Percentiles rank a stretch among this genome's conserved stretches.
Evolutionary conservation across 192 early-diverging fungal genomes (phyloP).

Genomic region (Coemansia sp.): DNA sequence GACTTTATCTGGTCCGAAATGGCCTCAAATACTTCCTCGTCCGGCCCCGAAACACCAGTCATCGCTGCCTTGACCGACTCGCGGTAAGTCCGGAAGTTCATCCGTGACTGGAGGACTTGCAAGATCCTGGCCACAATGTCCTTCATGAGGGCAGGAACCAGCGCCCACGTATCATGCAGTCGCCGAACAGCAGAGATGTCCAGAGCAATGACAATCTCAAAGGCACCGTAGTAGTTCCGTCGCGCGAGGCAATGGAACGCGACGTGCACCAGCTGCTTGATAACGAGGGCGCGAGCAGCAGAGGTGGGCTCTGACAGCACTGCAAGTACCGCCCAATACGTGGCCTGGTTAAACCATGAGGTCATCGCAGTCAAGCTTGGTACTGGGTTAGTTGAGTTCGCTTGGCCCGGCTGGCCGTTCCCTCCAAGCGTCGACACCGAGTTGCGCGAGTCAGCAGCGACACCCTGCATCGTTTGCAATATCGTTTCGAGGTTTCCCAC

Average conservation of each 20-base stretch:
- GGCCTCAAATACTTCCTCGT: slow-evolving; percentile 47
- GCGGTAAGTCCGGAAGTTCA: slow-evolving; percentile 54
- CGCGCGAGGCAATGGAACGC: slow-evolving; percentile 56
- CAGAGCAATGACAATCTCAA: slow-evolving; percentile 56
- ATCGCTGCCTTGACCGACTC: slow-evolving; percentile 54
- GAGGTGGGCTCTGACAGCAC: slow-evolving; percentile 48
- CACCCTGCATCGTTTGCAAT: slow-evolving; percentile 50
- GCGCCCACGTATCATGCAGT: slow-evolving; percentile 52
- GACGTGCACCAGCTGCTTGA: slow-evolving; percentile 53
- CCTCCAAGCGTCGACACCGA: slow-evolving; percentile 19
- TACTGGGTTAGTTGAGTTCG: slow-evolving; percentile 31
- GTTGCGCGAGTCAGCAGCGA: slow-evolving; percentile 25
- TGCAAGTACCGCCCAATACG: slow-evolving; percentile 53
- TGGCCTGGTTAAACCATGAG: slow-evolving; percentile 57
- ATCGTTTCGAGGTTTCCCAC: slow-evolving; percentile 52
- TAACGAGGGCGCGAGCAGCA: slow-evolving; percentile 41
- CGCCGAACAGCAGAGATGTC: slow-evolving; percentile 54
- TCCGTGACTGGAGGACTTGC: slow-evolving; percentile 45
- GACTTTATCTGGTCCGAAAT: slow-evolving; percentile 47
- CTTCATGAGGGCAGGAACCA: slow-evolving; percentile 45
- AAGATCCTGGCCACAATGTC: slow-evolving; percentile 48
- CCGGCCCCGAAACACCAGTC: slow-evolving; percentile 41
- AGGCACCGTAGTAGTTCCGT: slow-evolving; percentile 55
- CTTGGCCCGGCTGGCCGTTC: slow-evolving; percentile 7
- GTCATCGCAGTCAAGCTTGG: slow-evolving; percentile 51